Base-by-base conservation (phyloP, 2,329 filamentous ascomycete genomes). In the Ascochyta viciae-villosae region DNA sequence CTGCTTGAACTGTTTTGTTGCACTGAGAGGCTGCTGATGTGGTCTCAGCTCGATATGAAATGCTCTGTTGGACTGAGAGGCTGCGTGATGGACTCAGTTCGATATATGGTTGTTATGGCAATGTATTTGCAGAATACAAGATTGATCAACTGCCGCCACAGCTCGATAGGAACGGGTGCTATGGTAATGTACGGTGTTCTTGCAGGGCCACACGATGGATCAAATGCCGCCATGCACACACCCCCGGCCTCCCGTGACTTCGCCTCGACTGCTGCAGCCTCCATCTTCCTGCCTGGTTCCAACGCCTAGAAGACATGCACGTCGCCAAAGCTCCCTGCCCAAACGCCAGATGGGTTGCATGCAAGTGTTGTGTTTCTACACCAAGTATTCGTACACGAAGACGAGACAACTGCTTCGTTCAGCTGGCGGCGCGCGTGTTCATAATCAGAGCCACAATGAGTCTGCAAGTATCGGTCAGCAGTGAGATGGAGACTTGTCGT, bases 371-470 rank as follows among this genome's bases (percentile, higher is more conserved):
- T 55, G 38, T 52, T 63, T 59, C 57, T 63, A 64, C 66, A 63
- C 58, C 49, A 62, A 58, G 41, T 73, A 68, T 55, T 72, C 61
- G 60, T 74, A 73, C 72, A 74, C 50, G 41, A 48, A 40, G 44
- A 35, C 38, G 41, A 19, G n/a, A 38, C n/a, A 8, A 7, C 9
- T 8, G 35, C 31, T 38, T 34, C 27, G 39, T 58, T 74, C 70
- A 79, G 55, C 84, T 86, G 79, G 83, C 87, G 81, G 84, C 88
- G 82, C 92, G 92, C 60, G 91, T 95, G 85, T 96, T 96, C 73
- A 97, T 85, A 73, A 97, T 94, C 39, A 97, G 85, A 54, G 91
- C 92, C 59, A 97, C 93, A 74, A 97, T 97, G 64, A 97, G 86
- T 41, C 92, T 96, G 66, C 10, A 8, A 3, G 35, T 19, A 19